Percentiles rank a stretch among this genome's conserved stretches.
Conservation (phyloP, 345 rosid genomes). For the Carallia brachiata region DNA sequence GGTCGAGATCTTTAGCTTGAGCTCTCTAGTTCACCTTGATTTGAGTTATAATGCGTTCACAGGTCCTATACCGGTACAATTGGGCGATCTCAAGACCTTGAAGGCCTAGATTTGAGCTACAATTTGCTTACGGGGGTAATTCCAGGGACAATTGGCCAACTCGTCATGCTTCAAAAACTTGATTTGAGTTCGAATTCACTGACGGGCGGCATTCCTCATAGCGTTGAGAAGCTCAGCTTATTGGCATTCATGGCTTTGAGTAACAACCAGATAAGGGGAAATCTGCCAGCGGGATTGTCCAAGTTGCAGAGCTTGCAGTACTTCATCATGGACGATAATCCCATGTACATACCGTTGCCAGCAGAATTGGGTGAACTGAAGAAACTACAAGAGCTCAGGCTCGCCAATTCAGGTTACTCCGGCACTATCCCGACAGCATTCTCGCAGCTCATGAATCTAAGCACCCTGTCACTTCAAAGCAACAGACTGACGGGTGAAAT, state of each 20-base stretch:
- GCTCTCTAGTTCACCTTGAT: conserved; percentile 61
- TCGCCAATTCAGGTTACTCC: conserved; percentile 68
- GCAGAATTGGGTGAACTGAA: conserved; percentile 49
- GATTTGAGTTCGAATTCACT: conserved; percentile 78
- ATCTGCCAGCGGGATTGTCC: conserved; percentile 52
- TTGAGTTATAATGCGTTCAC: conserved; percentile 69
- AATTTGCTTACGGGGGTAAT: conserved; percentile 56
- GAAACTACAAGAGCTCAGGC: conserved; percentile 75
- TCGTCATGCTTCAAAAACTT: conserved; percentile 75
- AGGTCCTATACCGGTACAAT: conserved; percentile 54
- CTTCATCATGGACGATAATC: conserved; percentile 85
- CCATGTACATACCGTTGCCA: conserved; percentile 62
- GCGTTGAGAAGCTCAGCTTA: conserved; percentile 49
- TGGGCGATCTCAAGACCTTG: conserved; percentile 62
- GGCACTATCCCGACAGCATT: conserved; percentile 63
- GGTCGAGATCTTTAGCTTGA: conserved; percentile 35
- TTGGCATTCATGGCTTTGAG: conserved; percentile 74
- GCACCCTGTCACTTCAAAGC: conserved; percentile 77
- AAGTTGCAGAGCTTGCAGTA: conserved; percentile 67
- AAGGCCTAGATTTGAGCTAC: conserved; percentile 78
- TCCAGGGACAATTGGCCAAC: conserved; percentile 58
- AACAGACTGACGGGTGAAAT: conserved; percentile 72
- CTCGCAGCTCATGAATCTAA: conserved; percentile 53
- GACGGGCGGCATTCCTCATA: conserved; percentile 52
- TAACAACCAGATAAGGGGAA: conserved; percentile 59